These are phyloP conservation scores for Venturia effusa DNA, from an alignment of 2,329 filamentous ascomycete genomes.

Conservation along the genomic window DNA sequence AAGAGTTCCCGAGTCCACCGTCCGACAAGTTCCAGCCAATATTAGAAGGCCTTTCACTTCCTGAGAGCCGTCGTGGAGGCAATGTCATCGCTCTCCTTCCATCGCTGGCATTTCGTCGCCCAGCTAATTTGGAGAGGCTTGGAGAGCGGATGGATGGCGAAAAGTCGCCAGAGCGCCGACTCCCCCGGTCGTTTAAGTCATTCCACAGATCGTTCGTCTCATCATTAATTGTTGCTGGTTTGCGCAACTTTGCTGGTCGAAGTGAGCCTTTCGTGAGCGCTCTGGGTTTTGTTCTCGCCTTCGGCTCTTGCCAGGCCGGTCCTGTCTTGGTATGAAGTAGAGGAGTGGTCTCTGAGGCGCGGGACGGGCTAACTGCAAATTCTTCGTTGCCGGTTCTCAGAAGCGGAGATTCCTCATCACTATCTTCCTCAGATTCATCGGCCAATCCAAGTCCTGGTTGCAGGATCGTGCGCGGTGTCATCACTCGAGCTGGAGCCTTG, in stretches of 20 bases:
- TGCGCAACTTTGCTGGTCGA: conserved; percentile 15
- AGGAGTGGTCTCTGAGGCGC: conserved; percentile 22
- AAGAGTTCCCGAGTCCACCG: background rate
- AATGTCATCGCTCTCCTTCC: background rate
- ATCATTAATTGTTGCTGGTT: conserved; percentile 41
- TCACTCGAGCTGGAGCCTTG: conserved; percentile 21
- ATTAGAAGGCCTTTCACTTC: background rate
- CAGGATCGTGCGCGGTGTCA: conserved; percentile 52
- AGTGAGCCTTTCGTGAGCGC: conserved; percentile 1
- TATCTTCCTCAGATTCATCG: conserved; percentile 55
- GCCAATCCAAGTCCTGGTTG: conserved; percentile 75
- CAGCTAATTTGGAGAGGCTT: background rate
- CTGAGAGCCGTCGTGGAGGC: background rate
- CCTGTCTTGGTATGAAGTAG: conserved; percentile 25
- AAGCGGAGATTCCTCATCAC: conserved; percentile 12
- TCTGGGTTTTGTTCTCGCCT: background rate
- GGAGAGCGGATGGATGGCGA: conserved; percentile 5
- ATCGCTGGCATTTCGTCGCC: conserved; percentile 1
- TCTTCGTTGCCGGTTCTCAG: conserved; percentile 14
- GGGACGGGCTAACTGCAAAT: conserved; percentile 7
- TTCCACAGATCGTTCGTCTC: conserved; percentile 79
- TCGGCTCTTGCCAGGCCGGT: conserved; percentile 13
- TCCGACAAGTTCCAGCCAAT: background rate
- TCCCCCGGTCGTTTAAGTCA: conserved; percentile 66
- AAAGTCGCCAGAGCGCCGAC: conserved; percentile 10